Base-by-base conservation (phyloP, 495 filamentous ascomycete species). In the Xylaria telfairii region DNA sequence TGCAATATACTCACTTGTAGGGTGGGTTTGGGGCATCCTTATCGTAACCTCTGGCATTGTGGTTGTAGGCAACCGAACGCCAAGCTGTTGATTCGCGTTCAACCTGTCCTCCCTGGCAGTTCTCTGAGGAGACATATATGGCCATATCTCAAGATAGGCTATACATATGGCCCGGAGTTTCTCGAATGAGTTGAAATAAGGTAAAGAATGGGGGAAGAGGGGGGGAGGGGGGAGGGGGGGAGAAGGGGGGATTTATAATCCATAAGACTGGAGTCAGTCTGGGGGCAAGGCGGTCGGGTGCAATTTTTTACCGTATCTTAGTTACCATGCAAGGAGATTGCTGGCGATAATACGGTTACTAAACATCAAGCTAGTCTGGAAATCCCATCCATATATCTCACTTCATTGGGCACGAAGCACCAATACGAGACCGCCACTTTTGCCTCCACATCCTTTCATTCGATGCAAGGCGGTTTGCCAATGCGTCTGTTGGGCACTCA, bases 1-100 rank as follows among this genome's bases (percentile, higher is more conserved):
- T 26, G 42, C 0, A 9, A 47, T 34, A 30, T 10, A 70, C 68
- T 70, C 49, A 70, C 68, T n/a, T n/a, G n/a, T 65, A 70, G 37
- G 4, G 3, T 9, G 68, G 68, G n/a, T 0, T 59, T 41, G 68
- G 68, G 21, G 59, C 68, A 42, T 59, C 1, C 26, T 57, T 12
- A 0, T 70, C 68, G 19, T 39, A 65, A 6, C 47, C 51, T 21
- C 61, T 59, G 24, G 68, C 61, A 12, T 70, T 26, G 51, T 70
- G 68, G 12, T 70, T 57, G 68, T 51, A 62, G 51, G 30, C 26
- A 15, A 63, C 30, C 8, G 39, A 42, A 6, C 3, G n/a, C 2
- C 15, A 0, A n/a, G 60, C 49, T 37, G 13, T 39, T 3, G 51
- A 7, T 34, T 44, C 13, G 47, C 68, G 49, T 9, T 57, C 49